Conservation (phyloP, 495 filamentous ascomycete species). For the Halenospora varia region DNA sequence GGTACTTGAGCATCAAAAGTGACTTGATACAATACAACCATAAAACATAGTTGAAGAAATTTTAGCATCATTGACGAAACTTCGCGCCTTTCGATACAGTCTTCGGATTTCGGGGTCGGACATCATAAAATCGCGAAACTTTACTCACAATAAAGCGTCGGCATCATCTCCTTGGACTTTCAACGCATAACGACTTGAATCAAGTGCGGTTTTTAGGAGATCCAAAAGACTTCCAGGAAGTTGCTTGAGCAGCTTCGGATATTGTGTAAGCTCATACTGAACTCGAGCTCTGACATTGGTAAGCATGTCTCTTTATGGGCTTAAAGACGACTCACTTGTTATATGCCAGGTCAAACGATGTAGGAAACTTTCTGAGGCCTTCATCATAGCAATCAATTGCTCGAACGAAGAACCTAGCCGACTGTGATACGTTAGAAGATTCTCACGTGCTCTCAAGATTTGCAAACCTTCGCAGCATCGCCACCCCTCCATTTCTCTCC, state of each 20-base stretch:
- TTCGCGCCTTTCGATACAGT: no score
- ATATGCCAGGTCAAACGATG: constrained; percentile 66
- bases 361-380: constrained; percentile 53
- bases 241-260: constrained; percentile 50
- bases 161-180: constrained; percentile 55
- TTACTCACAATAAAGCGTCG: constrained; percentile 54
- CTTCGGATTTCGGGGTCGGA: no score
- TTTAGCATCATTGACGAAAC: no score
- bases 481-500: constrained; percentile 73
- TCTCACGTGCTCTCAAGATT: neutral
- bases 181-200: constrained; percentile 58
- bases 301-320: constrained; percentile 3
- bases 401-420: constrained; percentile 61
- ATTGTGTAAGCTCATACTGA: constrained; percentile 62
- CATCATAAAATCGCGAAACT: no score
- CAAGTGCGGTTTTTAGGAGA: constrained; percentile 51
- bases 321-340: constrained; percentile 52
- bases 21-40: no score
- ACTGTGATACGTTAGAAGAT: constrained; percentile 18
- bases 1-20: no score
- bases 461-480: constrained; percentile 53
- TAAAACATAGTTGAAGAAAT: no score
- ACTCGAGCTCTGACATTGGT: constrained; percentile 47
- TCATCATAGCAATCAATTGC: constrained; percentile 62
- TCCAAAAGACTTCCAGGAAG: constrained; percentile 47